Conservation (phyloP, 768 basidiomycete species). For the Boletus rex-veris region DNA sequence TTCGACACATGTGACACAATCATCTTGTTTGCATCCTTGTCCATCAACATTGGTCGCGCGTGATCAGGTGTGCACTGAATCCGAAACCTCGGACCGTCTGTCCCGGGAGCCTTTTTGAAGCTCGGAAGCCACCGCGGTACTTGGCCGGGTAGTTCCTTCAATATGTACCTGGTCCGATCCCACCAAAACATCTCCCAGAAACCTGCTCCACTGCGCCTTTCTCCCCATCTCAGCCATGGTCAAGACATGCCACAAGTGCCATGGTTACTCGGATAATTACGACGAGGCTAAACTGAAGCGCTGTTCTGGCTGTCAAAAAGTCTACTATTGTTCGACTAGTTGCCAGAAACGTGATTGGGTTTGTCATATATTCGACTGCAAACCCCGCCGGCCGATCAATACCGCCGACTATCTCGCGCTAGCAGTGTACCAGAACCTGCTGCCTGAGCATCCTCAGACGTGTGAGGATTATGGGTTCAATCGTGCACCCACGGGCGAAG, state of each 20-base stretch:
- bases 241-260: background rate
- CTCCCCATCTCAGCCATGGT: background rate
- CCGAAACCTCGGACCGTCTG: too few relatives aligned
- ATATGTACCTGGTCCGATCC: too few relatives aligned
- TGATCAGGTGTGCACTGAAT: too few relatives aligned
- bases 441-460: background rate
- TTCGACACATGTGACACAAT: too few relatives aligned
- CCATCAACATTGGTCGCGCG: too few relatives aligned
- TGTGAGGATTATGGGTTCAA: conserved; percentile 1
- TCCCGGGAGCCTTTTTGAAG: too few relatives aligned
- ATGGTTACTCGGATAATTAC: background rate
- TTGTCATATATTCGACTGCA: conserved; percentile 6
- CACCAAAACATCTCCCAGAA: background rate
- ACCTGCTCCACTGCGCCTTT: background rate
- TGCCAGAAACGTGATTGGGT: conserved; percentile 2
- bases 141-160: background rate
- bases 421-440: background rate
- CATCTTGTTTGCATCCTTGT: too few relatives aligned
- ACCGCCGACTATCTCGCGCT: conserved; percentile 1
- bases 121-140: background rate
- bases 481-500: background rate
- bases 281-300: background rate
- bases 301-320: background rate
- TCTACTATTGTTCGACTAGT: background rate
- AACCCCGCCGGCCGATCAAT: conserved; percentile 1